These are phyloP conservation scores for Hapsidospora chrysogenum DNA, from an alignment of 495 filamentous ascomycete species.

Conservation along the genomic window DNA sequence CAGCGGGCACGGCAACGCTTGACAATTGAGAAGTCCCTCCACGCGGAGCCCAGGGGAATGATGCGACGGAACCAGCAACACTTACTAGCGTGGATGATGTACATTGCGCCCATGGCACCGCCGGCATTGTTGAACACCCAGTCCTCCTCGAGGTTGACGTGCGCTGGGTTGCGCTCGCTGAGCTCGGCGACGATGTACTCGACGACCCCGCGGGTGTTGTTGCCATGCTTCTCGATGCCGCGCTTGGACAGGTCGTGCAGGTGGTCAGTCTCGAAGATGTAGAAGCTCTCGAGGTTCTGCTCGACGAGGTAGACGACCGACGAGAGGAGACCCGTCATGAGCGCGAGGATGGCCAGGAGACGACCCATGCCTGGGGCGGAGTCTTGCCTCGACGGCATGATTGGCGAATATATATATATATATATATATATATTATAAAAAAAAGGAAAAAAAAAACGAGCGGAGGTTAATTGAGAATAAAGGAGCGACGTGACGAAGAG, in stretches of 20 bases:
- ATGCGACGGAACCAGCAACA: constrained; percentile 1
- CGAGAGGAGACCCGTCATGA: constrained; percentile 41
- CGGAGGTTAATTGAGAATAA: neutral
- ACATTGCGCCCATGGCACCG: constrained; percentile 81
- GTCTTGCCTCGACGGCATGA: constrained; percentile 5
- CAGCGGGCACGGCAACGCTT: neutral
- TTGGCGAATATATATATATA: neutral
- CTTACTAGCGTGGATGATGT: constrained; percentile 68
- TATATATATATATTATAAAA: neutral
- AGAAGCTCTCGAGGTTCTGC: constrained; percentile 53
- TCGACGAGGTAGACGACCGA: constrained; percentile 47
- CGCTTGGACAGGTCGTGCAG: constrained; percentile 51
- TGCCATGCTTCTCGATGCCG: constrained; percentile 48
- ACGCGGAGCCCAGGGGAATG: neutral
- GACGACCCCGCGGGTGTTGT: constrained; percentile 53
- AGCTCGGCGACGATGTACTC: constrained; percentile 45
- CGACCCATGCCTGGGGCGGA: constrained; percentile 14
- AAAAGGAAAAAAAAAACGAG: neutral
- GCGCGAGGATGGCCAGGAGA: constrained; percentile 37
- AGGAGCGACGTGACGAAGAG: neutral
- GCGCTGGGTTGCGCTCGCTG: constrained; percentile 21
- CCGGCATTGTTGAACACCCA: constrained; percentile 62
- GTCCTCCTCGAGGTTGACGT: constrained; percentile 42
- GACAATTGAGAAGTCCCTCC: neutral
- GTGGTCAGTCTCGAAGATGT: constrained; percentile 54